Percentiles rank a stretch among this genome's conserved stretches.
Evolutionary conservation across 768 basidiomycete genomes (phyloP).

Genomic region (Tricholomella constricta): DNA sequence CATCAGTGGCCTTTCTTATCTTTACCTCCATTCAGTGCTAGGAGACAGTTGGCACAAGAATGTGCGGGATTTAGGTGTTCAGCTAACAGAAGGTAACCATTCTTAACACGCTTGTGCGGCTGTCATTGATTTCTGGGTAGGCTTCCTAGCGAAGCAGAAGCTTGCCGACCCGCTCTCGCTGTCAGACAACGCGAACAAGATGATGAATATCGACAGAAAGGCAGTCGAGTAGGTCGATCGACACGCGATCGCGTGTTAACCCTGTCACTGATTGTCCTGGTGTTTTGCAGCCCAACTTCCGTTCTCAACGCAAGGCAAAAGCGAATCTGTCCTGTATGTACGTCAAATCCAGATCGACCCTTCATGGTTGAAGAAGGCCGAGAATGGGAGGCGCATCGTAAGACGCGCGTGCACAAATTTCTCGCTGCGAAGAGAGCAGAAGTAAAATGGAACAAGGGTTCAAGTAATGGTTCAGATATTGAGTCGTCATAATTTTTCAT

Average conservation of each 20-base stretch:
- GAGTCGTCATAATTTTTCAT: not conserved
- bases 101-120: not conserved
- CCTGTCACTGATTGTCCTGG: conserved; percentile 5
- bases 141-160: conserved; percentile 48
- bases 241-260: conserved; percentile 8
- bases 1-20: conserved; percentile 1
- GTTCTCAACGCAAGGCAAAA: conserved; percentile 59
- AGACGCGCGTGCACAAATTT: conserved; percentile 58
- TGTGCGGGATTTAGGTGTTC: conserved; percentile 53
- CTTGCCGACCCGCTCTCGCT: conserved; percentile 61
- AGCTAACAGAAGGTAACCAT: conserved; percentile 49
- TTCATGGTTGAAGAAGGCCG: conserved; percentile 62
- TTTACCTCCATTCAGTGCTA: conserved; percentile 35
- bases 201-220: conserved; percentile 50
- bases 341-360: conserved; percentile 54
- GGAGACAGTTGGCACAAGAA: conserved; percentile 59
- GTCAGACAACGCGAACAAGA: conserved; percentile 52
- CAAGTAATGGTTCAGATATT: not conserved
- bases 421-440: conserved; percentile 32
- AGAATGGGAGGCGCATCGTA: conserved; percentile 59
- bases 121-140: conserved; percentile 34
- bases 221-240: conserved; percentile 42
- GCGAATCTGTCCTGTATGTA: conserved; percentile 64
- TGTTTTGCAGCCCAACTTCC: conserved; percentile 51
- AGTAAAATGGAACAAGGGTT: not conserved